Evolutionary conservation across 768 basidiomycete species (phyloP).

Genomic region (Termitomyces sp.): DNA sequence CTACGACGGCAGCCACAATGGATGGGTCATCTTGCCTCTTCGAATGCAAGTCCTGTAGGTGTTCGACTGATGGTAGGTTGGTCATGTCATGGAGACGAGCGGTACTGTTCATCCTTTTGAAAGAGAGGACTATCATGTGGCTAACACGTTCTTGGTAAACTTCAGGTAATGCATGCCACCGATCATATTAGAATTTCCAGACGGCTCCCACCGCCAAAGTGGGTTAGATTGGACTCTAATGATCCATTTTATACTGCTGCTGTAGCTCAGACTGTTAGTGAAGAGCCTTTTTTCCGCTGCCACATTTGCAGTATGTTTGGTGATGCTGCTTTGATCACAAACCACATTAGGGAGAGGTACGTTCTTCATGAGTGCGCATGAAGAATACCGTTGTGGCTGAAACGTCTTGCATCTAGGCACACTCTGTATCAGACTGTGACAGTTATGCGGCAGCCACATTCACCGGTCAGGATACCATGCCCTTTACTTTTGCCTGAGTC

Average conservation of each 20-base stretch:
- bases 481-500: background rate
- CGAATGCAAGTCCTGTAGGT: slow-evolving; percentile 18
- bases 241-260: slow-evolving; percentile 10
- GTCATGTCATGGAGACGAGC: slow-evolving; percentile 20
- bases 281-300: slow-evolving; percentile 13
- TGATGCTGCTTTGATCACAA: slow-evolving; percentile 8
- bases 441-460: slow-evolving; percentile 12
- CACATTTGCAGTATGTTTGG: slow-evolving; percentile 13
- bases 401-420: slow-evolving; percentile 3
- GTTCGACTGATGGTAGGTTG: slow-evolving; percentile 9
- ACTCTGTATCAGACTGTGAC: slow-evolving; percentile 11
- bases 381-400: background rate
- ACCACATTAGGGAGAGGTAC: slow-evolving; percentile 12
- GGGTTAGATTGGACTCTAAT: slow-evolving; percentile 5
- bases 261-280: slow-evolving; percentile 7
- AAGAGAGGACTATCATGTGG: slow-evolving; percentile 23
- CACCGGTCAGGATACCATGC: slow-evolving; percentile 7
- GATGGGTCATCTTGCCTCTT: slow-evolving; percentile 18
- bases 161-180: slow-evolving; percentile 11
- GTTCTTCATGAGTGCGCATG: background rate
- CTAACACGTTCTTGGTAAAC: slow-evolving; percentile 2
- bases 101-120: slow-evolving; percentile 29
- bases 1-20: slow-evolving; percentile 18
- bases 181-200: slow-evolving; percentile 8
- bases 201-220: slow-evolving; percentile 5